Evolutionary conservation across 2,329 filamentous ascomycete genomes (phyloP).

Genomic region (Xylariaceae sp.): DNA sequence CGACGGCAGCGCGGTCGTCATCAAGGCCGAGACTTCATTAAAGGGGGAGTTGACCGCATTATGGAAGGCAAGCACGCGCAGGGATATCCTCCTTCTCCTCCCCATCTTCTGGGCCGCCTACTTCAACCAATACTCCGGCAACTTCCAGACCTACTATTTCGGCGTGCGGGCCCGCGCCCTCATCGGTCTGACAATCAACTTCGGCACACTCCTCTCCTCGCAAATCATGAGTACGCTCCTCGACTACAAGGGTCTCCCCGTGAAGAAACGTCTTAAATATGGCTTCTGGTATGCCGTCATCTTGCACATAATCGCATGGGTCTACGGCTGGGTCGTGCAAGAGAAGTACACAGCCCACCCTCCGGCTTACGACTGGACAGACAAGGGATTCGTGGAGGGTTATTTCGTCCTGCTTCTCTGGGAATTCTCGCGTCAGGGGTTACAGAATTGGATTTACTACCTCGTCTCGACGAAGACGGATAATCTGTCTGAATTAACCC

Average conservation of each 20-base stretch:
- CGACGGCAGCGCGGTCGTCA: constrained; percentile 58
- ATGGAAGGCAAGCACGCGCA: constrained; percentile 59
- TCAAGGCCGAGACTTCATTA: constrained; percentile 57
- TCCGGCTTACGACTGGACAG: constrained; percentile 59
- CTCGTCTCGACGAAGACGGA: constrained; percentile 50
- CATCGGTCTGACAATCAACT: constrained; percentile 63
- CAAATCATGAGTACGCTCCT: constrained; percentile 43
- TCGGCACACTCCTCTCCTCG: constrained; percentile 59
- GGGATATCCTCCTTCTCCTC: constrained; percentile 64
- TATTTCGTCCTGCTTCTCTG: constrained; percentile 66
- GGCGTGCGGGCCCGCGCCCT: constrained; percentile 63
- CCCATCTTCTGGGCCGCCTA: constrained; percentile 66
- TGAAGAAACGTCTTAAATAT: constrained; percentile 39
- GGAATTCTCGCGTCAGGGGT: constrained; percentile 45
- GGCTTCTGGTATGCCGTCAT: constrained; percentile 43
- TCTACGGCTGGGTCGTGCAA: constrained; percentile 49
- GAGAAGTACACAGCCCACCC: constrained; percentile 48
- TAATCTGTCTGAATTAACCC: constrained; percentile 48
- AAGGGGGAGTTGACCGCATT: constrained; percentile 55
- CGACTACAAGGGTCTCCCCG: constrained; percentile 19
- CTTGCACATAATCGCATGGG: constrained; percentile 44
- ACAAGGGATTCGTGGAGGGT: constrained; percentile 57
- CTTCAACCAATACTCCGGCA: constrained; percentile 42
- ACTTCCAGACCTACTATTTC: constrained; percentile 60
- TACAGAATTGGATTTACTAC: constrained; percentile 55